Evolutionary conservation across 768 basidiomycete species (phyloP), one percentile per base, ranked within the genome.

Genomic region (Termitomyces eurrhizus): DNA sequence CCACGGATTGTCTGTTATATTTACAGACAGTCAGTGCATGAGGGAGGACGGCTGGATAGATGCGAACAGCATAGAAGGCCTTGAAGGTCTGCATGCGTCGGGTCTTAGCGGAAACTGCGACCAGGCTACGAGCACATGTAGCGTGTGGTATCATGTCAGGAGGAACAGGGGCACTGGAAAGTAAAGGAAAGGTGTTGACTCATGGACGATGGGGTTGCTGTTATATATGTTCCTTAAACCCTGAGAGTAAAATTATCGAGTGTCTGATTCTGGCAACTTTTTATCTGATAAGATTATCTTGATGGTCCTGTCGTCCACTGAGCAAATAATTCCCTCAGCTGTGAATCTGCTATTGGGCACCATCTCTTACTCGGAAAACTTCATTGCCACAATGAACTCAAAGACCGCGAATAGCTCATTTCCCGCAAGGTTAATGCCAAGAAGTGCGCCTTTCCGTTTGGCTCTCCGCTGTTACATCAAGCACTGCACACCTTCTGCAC

Each of bases 51-150:
- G 24, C 18, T 49, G 57, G 35, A 26, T 33, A 48, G 35, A 56
- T 42, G 77, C 82, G 39, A 60, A 88, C 86, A 13, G 86, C 82
- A 66, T 84, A 85, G 62, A 78, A 82, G 4, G 85, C 83, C 52
- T 73, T 81, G 68, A 76, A 78, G 1, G 79, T 72, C 36, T 76
- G 76, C 24, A 72, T 70, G 50, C 77, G 77, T 56, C 67, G 74
- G 18, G 75, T 60, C 45, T 70, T 68, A 63, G 76, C 65, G 53
- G 76, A 69, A 62, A 73, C 59, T 59, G 75, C 58, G 41, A 74
- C 65, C n/a, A 77, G 58, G 9, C 66, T 66, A 51, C 74, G 67
- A 46, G 78, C 70, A 35, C 67, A 50, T 61, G 73, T 55, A 65
- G 66, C 67, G 60, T 76, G 74, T 50, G 76, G 72, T 39, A 79